Evolutionary conservation across 805 yeast genomes (phyloP).

Genomic region (Ascoidea asiatica): DNA sequence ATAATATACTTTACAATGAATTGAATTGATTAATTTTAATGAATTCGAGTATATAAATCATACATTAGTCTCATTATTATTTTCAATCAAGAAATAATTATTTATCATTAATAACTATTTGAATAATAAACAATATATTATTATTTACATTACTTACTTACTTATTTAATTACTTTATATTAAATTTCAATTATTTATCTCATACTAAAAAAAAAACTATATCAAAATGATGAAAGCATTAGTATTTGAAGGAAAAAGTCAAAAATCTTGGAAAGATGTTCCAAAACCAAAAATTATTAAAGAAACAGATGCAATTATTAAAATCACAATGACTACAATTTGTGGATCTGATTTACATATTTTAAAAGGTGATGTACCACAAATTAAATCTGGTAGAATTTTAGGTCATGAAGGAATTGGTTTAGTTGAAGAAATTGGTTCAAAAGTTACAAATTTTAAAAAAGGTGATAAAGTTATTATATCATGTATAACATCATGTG

Average conservation of each 20-base stretch:
- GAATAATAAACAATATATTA: no score
- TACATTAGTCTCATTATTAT: no score
- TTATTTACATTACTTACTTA: no score
- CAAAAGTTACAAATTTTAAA: slow-evolving; percentile 32
- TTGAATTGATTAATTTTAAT: no score
- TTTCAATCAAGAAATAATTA: no score
- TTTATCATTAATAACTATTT: no score
- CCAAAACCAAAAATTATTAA: slow-evolving; percentile 29
- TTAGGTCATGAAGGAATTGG: slow-evolving; percentile 59
- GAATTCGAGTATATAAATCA: no score
- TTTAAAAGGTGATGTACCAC: slow-evolving; percentile 46
- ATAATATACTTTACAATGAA: no score
- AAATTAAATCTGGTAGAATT: slow-evolving; percentile 25
- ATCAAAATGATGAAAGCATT: slow-evolving; percentile 28
- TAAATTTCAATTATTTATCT: no score
- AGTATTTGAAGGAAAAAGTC: slow-evolving; percentile 30
- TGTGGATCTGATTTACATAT: slow-evolving; percentile 58
- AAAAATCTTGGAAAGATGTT: slow-evolving; percentile 22
- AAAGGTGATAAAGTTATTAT: slow-evolving; percentile 47
- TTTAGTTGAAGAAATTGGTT: slow-evolving; percentile 34
- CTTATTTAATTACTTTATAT: no score
- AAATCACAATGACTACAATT: slow-evolving; percentile 43
- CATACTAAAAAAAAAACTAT: no score
- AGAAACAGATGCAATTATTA: slow-evolving; percentile 43
- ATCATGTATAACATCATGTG: slow-evolving; percentile 55